Evolutionary conservation across 192 early-diverging fungal genomes (phyloP).

Genomic region (Thamnidium elegans): DNA sequence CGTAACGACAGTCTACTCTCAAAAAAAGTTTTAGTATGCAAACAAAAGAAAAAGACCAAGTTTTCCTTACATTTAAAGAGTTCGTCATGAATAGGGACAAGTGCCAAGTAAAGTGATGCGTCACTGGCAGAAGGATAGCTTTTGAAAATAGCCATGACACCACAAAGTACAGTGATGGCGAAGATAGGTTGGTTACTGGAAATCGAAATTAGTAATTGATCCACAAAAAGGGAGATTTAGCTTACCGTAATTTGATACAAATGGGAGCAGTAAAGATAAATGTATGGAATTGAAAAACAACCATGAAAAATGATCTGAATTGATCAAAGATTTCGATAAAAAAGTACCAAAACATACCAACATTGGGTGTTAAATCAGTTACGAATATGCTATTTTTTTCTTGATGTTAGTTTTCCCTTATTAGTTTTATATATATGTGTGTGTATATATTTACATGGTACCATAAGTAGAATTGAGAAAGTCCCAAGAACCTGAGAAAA

Average conservation of each 20-base stretch:
- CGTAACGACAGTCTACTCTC: conserved; percentile 73
- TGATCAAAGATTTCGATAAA: conserved; percentile 99
- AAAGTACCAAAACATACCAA: conserved; percentile 98
- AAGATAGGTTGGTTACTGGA: conserved; percentile 78
- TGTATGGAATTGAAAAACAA: conserved; percentile 92
- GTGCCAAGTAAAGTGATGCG: conserved; percentile 72
- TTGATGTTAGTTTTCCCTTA: neutral
- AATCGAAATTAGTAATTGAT: neutral
- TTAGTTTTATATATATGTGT: neutral
- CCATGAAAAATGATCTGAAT: conserved; percentile 90
- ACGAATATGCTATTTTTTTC: conserved; percentile 33
- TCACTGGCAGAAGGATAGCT: conserved; percentile 93
- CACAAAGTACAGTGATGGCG: conserved; percentile 62
- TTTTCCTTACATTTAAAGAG: conserved; percentile 77
- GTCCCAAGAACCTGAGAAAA: conserved; percentile 64
- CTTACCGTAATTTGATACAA: conserved; percentile 72
- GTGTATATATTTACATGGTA: conserved; percentile 56
- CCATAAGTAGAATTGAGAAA: conserved; percentile 70
- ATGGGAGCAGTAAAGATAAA: conserved; percentile 88
- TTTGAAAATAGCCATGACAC: conserved; percentile 85
- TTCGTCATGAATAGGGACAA: conserved; percentile 81
- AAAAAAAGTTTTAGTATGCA: neutral
- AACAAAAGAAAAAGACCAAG: too few relatives aligned
- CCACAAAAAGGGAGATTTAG: neutral
- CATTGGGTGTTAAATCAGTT: conserved; percentile 91